These are phyloP conservation scores for Coemansia sp. DNA, from an alignment of 192 early-diverging fungal species.

Conservation along the genomic window DNA sequence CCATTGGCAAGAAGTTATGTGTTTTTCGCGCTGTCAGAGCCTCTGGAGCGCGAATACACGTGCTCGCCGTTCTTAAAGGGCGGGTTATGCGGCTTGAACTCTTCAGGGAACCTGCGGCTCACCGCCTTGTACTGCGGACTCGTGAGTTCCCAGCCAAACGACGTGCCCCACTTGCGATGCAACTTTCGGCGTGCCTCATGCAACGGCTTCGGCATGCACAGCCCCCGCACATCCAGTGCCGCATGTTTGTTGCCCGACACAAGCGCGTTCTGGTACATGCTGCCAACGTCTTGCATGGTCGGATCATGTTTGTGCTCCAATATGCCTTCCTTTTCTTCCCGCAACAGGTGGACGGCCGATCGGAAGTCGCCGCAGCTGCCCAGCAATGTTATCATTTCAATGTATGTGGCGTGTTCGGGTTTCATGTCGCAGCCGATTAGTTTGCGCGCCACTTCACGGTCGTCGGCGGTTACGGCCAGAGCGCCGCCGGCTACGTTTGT, in stretches of 20 bases:
- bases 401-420: constrained; percentile 58
- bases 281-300: constrained; percentile 51
- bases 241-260: constrained; percentile 56
- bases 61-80: constrained; percentile 49
- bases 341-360: constrained; percentile 54
- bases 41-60: constrained; percentile 13
- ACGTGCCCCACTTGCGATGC: constrained; percentile 62
- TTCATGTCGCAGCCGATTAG: constrained; percentile 55
- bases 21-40: background rate
- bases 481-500: constrained; percentile 26
- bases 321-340: constrained; percentile 43
- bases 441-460: constrained; percentile 44
- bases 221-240: constrained; percentile 45
- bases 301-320: constrained; percentile 45
- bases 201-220: constrained; percentile 54
- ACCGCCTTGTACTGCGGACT: constrained; percentile 40
- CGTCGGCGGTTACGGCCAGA: constrained; percentile 33
- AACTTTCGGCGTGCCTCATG: constrained; percentile 41
- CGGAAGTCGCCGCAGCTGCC: constrained; percentile 58
- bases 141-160: constrained; percentile 54
- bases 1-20: background rate
- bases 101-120: constrained; percentile 48
- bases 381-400: constrained; percentile 67
- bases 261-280: constrained; percentile 56
- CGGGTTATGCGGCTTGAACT: constrained; percentile 29